Evolutionary conservation across 768 basidiomycete species (phyloP).

Genomic region (Lactifluus volemus): DNA sequence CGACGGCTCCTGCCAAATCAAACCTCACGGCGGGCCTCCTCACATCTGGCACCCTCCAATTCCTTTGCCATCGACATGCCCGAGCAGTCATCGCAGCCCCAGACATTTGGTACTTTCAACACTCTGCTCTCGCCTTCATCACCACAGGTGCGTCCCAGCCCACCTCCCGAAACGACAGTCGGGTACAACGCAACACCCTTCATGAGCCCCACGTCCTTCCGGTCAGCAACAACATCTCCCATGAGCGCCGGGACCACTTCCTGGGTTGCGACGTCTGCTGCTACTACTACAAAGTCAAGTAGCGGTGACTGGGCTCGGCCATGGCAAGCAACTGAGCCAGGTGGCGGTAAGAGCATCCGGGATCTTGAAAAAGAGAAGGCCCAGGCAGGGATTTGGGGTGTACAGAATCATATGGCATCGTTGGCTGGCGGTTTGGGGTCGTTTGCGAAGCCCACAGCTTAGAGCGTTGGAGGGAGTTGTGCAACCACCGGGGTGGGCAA

Average conservation of each 20-base stretch:
- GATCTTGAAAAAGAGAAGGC: constrained; percentile 86
- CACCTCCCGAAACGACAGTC: constrained; percentile 5
- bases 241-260: constrained; percentile 9
- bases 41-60: neutral
- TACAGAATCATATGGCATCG: constrained; percentile 17
- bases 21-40: neutral
- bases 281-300: constrained; percentile 29
- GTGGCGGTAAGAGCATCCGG: constrained; percentile 70
- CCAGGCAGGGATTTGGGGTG: constrained; percentile 72
- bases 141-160: constrained; percentile 11
- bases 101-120: constrained; percentile 1
- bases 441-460: constrained; percentile 21
- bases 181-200: neutral
- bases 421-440: constrained; percentile 25
- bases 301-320: constrained; percentile 61
- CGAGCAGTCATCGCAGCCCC: neutral
- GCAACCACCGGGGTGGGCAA: constrained; percentile 29
- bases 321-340: constrained; percentile 24
- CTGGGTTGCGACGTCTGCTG: constrained; percentile 21
- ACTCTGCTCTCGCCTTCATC: constrained; percentile 1
- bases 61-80: neutral
- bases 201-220: constrained; percentile 23
- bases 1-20: too few relatives aligned
- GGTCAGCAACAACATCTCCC: constrained; percentile 14
- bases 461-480: constrained; percentile 15